These are phyloP conservation scores for Collariella sp. DNA, from an alignment of 495 filamentous ascomycete genomes.

Conservation along the genomic window DNA sequence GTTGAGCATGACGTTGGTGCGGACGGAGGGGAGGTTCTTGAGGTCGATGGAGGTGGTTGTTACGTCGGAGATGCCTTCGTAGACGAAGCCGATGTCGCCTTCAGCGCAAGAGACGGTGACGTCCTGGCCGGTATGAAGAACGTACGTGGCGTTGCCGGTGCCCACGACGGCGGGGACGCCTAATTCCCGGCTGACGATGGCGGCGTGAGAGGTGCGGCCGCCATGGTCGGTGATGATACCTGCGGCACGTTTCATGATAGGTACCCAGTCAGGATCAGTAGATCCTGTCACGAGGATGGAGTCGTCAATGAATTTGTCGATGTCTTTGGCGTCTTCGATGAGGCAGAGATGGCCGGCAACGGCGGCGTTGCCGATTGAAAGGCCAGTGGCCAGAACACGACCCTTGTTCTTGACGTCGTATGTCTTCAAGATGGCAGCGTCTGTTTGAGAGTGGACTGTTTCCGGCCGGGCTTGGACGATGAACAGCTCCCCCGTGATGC, in stretches of 20 bases:
- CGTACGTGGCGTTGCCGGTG: slow-evolving; percentile 26
- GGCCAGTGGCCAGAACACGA: slow-evolving; percentile 19
- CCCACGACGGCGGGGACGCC: slow-evolving; percentile 31
- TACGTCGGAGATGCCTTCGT: slow-evolving; percentile 27
- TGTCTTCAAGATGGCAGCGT: slow-evolving; percentile 24
- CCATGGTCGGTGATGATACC: slow-evolving; percentile 35
- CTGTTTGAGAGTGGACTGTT: slow-evolving; percentile 29
- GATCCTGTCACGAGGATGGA: slow-evolving; percentile 27
- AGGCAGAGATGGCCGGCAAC: slow-evolving; percentile 28
- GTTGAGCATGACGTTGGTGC: slow-evolving; percentile 17
- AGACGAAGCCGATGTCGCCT: slow-evolving; percentile 30
- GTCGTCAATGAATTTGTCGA: slow-evolving; percentile 26
- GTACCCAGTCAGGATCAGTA: slow-evolving; percentile 35
- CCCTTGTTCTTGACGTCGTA: slow-evolving; percentile 26
- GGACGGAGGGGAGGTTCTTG: background rate
- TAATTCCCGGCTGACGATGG: slow-evolving; percentile 35
- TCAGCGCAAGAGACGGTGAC: slow-evolving; percentile 35
- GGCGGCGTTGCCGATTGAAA: slow-evolving; percentile 30
- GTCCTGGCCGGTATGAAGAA: slow-evolving; percentile 31
- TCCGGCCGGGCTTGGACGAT: slow-evolving; percentile 34
- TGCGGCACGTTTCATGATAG: slow-evolving; percentile 31
- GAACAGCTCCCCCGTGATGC: slow-evolving; percentile 26
- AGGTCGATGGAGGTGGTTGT: slow-evolving; percentile 23
- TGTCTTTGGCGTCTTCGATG: slow-evolving; percentile 23
- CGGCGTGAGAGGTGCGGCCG: slow-evolving; percentile 34